phyloP scores from a whole-genome alignment of 179 eudicot genomes.

The Actinidia chinensis region DNA sequence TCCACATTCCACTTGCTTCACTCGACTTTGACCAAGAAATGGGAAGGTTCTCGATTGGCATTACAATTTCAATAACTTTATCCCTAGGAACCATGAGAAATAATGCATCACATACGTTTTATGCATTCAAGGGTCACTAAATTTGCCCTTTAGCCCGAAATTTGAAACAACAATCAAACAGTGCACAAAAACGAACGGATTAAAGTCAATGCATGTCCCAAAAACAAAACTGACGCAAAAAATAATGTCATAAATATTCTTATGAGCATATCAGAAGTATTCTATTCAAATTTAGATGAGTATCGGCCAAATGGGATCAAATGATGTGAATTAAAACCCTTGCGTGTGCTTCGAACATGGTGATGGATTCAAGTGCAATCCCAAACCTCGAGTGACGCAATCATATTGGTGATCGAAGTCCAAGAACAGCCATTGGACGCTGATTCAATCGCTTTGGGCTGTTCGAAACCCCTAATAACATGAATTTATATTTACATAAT shows the following conservation, averaged over 20 bases:
- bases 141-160: not conserved
- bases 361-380: constrained; percentile 15
- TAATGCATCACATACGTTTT: not conserved
- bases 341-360: constrained; percentile 56
- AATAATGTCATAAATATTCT: not conserved
- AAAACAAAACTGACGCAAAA: not conserved
- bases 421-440: constrained; percentile 2
- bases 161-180: not conserved
- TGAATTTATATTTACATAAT: not conserved
- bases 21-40: not conserved
- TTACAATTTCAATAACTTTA: not conserved
- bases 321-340: not conserved
- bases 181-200: not conserved
- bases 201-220: not conserved
- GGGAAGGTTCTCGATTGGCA: not conserved
- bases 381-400: too few relatives aligned
- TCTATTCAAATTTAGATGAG: not conserved
- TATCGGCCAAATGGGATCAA: not conserved
- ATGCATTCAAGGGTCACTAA: not conserved
- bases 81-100: not conserved
- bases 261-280: not conserved
- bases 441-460: not conserved
- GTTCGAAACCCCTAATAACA: not conserved
- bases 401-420: not conserved
- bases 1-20: not conserved